These are phyloP conservation scores for Hebeloma cylindrosporum DNA, from an alignment of 768 basidiomycete genomes.

Conservation along the genomic window DNA sequence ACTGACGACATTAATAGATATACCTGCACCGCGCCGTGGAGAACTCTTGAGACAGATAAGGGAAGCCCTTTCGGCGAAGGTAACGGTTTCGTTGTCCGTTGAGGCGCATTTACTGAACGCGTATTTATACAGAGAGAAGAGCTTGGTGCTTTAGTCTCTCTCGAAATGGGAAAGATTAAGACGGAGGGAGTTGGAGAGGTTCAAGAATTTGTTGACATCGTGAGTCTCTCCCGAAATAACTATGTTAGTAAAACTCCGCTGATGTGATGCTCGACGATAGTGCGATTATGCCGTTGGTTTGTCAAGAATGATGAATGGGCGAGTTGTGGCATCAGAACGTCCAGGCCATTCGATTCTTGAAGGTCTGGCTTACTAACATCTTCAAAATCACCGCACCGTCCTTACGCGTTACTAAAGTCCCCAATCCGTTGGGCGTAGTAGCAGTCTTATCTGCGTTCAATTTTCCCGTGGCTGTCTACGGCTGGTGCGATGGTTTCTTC, in stretches of 20 bases:
- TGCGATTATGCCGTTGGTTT: slow-evolving; percentile 94
- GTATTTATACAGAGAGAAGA: slow-evolving; percentile 56
- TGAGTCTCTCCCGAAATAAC: slow-evolving; percentile 42
- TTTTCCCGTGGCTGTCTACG: slow-evolving; percentile 93
- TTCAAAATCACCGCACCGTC: slow-evolving; percentile 9
- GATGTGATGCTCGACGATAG: slow-evolving; percentile 38
- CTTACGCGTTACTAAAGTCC: slow-evolving; percentile 51
- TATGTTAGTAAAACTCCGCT: slow-evolving; percentile 5
- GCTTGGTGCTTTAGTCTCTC: slow-evolving; percentile 78
- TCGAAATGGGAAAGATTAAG: slow-evolving; percentile 91
- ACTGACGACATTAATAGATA: slow-evolving; percentile 27
- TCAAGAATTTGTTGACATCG: slow-evolving; percentile 93
- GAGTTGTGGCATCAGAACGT: slow-evolving; percentile 83
- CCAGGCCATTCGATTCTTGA: slow-evolving; percentile 90
- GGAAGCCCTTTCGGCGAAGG: slow-evolving; percentile 78
- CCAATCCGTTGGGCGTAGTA: slow-evolving; percentile 79
- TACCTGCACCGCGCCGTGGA: slow-evolving; percentile 87
- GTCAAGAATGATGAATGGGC: slow-evolving; percentile 93
- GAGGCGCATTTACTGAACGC: slow-evolving; percentile 3
- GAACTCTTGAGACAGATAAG: slow-evolving; percentile 88
- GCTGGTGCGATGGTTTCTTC: slow-evolving; percentile 54
- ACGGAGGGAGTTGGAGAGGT: slow-evolving; percentile 93
- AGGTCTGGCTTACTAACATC: slow-evolving; percentile 43
- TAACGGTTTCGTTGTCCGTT: slow-evolving; percentile 26
- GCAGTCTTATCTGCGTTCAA: slow-evolving; percentile 91